A percentile compares a stretch with the other conserved stretches of the same genome.
Conservation (phyloP, 2,329 filamentous ascomycete genomes). For the Pyricularia pennisetigena region DNA sequence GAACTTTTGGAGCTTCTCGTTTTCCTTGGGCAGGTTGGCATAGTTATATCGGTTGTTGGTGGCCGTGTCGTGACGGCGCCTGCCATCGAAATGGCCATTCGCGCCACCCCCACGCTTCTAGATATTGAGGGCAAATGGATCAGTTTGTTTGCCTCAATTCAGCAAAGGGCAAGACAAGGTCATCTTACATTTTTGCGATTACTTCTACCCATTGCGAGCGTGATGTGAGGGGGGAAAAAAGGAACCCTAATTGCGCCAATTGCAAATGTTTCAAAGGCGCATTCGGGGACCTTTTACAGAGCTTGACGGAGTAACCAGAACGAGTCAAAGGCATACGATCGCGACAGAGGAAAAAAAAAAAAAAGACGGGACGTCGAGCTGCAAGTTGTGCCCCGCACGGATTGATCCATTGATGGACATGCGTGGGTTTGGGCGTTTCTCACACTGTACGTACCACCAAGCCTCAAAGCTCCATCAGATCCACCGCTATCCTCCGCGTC, state of each 20-base stretch:
- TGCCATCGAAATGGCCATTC: constrained; percentile 16
- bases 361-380: neutral
- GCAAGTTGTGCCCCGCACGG: neutral
- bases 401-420: neutral
- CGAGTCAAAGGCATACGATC: neutral
- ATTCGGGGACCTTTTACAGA: neutral
- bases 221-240: neutral
- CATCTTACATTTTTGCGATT: neutral
- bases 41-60: constrained; percentile 35
- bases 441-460: neutral
- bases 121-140: neutral
- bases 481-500: neutral
- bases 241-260: neutral
- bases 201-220: neutral
- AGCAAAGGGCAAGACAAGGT: neutral
- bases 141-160: neutral
- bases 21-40: constrained; percentile 61
- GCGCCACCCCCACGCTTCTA: constrained; percentile 22
- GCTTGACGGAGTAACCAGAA: neutral
- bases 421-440: neutral
- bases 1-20: constrained; percentile 77
- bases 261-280: neutral
- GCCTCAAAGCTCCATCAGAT: neutral
- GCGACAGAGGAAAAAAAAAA: neutral
- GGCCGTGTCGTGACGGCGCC: constrained; percentile 26